Base-by-base conservation (phyloP, 176 grass and related monocot genomes). In the Cocos nucifera region DNA sequence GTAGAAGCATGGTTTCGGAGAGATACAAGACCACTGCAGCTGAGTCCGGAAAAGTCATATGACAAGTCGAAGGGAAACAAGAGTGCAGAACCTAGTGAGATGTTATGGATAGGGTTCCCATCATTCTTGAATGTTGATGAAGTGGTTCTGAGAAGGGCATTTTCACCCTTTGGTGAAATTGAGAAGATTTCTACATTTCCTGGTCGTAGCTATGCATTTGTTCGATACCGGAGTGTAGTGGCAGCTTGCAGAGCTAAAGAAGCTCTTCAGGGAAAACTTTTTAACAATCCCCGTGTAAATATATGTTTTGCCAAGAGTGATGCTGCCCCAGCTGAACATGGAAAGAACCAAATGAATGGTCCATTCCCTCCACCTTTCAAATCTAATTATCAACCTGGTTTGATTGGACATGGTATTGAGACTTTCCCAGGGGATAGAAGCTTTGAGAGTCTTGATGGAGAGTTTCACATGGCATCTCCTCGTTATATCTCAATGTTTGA, bases 31-130 rank as follows among this genome's bases (percentile, higher is more conserved):
- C 15, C 20, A 70, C 82, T 72, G 0, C 73, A 65, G 39, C 52
- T 50, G 56, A 82, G 78, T 76, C 78, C 87, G 71, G 87, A 90
- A 85, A 82, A 67, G 71, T 54, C 75, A 70, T 20, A 61, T 71
- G 80, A 89, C 65, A 82, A 62, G 72, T 61, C 22, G 72, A 86
- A 71, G 84, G 74, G 86, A 74, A 86, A 66, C 59, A 78, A 71
- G 57, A 61, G 60, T 27, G 63, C 63, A 59, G 93, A 97, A 75
- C 87, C 93, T 69, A 88, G 93, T 71, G 93, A 97, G 67, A 78
- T 90, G 8, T 69, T 97, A 67, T 97, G 93, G 93, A 83, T 97
- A 77, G 93, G 93, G 24, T 85, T 97, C 66, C 93, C 93, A 65
- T 28, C 67, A 58, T 77, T 53, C 66, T 57, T 88, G 15, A 88